Conservation (phyloP, 352 stramenopile species). For the Aphanomyces stellatus region DNA sequence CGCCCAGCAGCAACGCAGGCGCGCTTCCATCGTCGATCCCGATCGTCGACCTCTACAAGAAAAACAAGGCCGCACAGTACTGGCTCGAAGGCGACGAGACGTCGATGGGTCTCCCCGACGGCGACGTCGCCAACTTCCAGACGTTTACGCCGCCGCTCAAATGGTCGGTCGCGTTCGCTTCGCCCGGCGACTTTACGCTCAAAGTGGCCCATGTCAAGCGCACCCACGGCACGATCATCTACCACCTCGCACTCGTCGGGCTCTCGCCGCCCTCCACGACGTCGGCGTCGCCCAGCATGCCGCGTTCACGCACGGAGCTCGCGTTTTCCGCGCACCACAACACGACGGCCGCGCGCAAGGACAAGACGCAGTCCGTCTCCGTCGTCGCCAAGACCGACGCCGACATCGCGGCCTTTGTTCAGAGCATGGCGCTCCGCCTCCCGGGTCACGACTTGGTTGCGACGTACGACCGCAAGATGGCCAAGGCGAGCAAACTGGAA, state of each 20-base stretch:
- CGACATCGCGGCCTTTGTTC: slow-evolving; percentile 20
- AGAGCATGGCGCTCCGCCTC: slow-evolving; percentile 23
- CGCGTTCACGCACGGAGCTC: background rate
- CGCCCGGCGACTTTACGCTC: slow-evolving; percentile 66
- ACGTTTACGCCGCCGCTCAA: slow-evolving; percentile 49
- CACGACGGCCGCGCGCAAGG: slow-evolving; percentile 28
- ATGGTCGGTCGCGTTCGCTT: slow-evolving; percentile 69
- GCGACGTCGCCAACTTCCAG: slow-evolving; percentile 52
- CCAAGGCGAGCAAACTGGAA: slow-evolving; percentile 34
- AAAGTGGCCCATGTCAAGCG: slow-evolving; percentile 47
- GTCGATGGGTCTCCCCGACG: slow-evolving; percentile 41
- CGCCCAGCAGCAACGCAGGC: background rate
- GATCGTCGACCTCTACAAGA: background rate
- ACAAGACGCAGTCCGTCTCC: slow-evolving; percentile 53
- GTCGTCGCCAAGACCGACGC: slow-evolving; percentile 44
- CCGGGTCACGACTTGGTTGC: slow-evolving; percentile 15
- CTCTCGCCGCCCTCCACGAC: background rate
- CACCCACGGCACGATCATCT: background rate
- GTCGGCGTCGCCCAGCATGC: background rate
- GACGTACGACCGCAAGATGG: slow-evolving; percentile 7
- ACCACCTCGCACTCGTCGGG: background rate
- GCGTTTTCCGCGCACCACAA: background rate
- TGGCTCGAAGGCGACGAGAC: slow-evolving; percentile 37
- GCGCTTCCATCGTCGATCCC: background rate
- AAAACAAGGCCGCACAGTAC: background rate